Evolutionary conservation across 352 stramenopile genomes (phyloP).

Genomic region (Halophytophthora batemanensis): DNA sequence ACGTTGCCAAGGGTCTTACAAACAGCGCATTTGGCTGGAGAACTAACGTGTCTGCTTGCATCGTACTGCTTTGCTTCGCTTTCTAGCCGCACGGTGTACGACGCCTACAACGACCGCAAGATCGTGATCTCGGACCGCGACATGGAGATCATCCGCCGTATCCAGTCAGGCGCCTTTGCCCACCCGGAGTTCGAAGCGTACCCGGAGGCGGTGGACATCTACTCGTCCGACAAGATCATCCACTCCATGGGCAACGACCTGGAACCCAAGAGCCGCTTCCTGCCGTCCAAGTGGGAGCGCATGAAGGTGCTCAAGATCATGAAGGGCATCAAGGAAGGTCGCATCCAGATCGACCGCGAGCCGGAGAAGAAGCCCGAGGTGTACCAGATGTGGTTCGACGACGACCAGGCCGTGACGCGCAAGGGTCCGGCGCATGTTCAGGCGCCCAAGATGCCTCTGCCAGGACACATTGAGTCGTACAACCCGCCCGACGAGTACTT

Average conservation of each 20-base stretch:
- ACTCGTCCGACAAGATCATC: constrained; percentile 86
- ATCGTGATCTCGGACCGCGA: constrained; percentile 96
- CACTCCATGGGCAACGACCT: constrained; percentile 86
- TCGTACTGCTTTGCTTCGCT: constrained; percentile 6
- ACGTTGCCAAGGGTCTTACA: background rate
- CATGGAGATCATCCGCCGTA: constrained; percentile 97
- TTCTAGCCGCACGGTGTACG: constrained; percentile 94
- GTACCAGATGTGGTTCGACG: constrained; percentile 93
- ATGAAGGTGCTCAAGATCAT: constrained; percentile 97
- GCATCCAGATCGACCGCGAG: constrained; percentile 91
- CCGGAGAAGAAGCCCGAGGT: constrained; percentile 89
- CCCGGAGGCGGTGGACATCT: constrained; percentile 89
- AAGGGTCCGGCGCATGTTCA: constrained; percentile 96
- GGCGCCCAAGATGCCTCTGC: constrained; percentile 96
- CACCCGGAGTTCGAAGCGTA: constrained; percentile 92
- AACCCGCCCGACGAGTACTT: constrained; percentile 99
- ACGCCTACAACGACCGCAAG: constrained; percentile 98
- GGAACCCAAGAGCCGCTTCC: constrained; percentile 92
- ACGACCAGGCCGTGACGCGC: constrained; percentile 83
- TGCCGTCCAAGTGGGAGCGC: constrained; percentile 97
- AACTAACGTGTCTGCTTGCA: background rate
- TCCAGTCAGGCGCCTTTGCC: constrained; percentile 92
- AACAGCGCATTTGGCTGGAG: background rate
- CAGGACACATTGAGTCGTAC: constrained; percentile 98
- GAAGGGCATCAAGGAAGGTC: constrained; percentile 95